A percentile compares a stretch with the other conserved stretches of the same genome.
Evolutionary conservation across 345 rosid genomes (phyloP).

Genomic region (Hypericum androsaemum): DNA sequence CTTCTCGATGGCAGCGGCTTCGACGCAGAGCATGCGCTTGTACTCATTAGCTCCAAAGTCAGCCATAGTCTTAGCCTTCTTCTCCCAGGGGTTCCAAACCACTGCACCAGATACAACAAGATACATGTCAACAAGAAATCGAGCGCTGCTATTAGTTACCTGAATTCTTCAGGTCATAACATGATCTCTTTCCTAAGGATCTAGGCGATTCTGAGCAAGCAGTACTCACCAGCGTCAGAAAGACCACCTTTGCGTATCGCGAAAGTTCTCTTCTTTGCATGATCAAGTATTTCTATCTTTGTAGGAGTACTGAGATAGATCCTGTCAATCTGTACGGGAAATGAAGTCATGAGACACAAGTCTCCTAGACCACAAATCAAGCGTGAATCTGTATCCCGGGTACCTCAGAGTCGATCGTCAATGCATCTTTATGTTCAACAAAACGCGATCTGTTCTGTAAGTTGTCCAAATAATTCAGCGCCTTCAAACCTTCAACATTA

Average conservation of each 20-base stretch:
- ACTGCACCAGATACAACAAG: slow-evolving; percentile 5
- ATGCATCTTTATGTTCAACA: slow-evolving; percentile 91
- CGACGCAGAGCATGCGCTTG: slow-evolving; percentile 15
- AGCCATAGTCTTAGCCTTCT: slow-evolving; percentile 18
- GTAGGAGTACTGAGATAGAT: slow-evolving; percentile 16
- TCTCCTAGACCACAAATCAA: neutral
- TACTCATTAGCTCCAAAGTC: slow-evolving; percentile 10
- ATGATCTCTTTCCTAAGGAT: too few species aligned
- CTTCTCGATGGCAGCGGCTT: slow-evolving; percentile 19
- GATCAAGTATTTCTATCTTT: slow-evolving; percentile 87
- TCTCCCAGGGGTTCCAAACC: slow-evolving; percentile 25
- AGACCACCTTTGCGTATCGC: slow-evolving; percentile 91
- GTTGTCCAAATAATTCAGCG: slow-evolving; percentile 88
- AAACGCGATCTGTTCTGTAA: slow-evolving; percentile 65
- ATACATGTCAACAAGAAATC: neutral
- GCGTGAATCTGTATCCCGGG: slow-evolving; percentile 7
- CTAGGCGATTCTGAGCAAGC: too few species aligned
- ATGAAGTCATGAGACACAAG: neutral
- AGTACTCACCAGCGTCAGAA: slow-evolving; percentile 77
- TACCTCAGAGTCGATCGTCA: slow-evolving; percentile 88
- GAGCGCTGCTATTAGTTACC: too few species aligned
- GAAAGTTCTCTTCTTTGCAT: slow-evolving; percentile 89
- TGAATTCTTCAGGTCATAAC: too few species aligned
- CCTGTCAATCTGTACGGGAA: neutral
- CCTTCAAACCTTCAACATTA: slow-evolving; percentile 86